phyloP scores from a whole-genome alignment of 192 early-diverging fungal genomes.

The Entomortierella chlamydospora region DNA sequence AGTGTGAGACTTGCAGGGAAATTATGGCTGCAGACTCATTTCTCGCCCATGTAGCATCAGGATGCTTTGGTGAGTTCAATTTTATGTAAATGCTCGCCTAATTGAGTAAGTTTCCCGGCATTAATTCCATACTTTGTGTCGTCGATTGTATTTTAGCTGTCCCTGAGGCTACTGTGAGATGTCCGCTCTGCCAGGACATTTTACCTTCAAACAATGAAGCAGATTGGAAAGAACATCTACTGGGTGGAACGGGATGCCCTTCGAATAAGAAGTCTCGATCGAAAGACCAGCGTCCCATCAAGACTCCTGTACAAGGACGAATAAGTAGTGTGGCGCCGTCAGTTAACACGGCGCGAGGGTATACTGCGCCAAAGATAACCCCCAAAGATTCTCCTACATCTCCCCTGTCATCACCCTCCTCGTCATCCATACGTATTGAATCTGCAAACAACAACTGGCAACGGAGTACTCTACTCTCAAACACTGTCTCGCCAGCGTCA shows the following conservation, averaged over 20 bases:
- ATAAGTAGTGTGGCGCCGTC: slow-evolving; percentile 1
- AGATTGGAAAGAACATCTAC: slow-evolving; percentile 74
- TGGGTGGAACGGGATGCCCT: slow-evolving; percentile 65
- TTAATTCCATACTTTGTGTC: too few relatives aligned
- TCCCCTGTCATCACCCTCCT: slow-evolving; percentile 30
- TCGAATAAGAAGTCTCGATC: slow-evolving; percentile 55
- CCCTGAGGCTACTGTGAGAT: slow-evolving; percentile 52
- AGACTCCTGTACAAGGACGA: neutral
- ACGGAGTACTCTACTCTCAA: neutral
- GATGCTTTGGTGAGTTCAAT: slow-evolving; percentile 33
- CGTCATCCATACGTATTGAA: slow-evolving; percentile 22
- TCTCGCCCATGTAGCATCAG: slow-evolving; percentile 59
- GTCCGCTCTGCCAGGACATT: slow-evolving; percentile 73
- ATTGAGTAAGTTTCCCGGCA: too few relatives aligned
- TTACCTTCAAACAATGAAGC: slow-evolving; percentile 63
- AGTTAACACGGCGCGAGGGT: neutral
- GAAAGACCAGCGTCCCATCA: neutral
- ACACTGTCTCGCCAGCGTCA: slow-evolving; percentile 26
- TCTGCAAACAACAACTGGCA: neutral
- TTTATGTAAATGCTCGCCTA: neutral
- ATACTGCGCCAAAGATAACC: neutral
- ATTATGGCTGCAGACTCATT: slow-evolving; percentile 65
- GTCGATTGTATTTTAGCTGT: slow-evolving; percentile 5
- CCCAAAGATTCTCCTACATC: slow-evolving; percentile 17
- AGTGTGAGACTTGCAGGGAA: slow-evolving; percentile 72